These are phyloP conservation scores for Phaeophleospora eucalypticola DNA, from an alignment of 2,329 filamentous ascomycete species.

Conservation along the genomic window DNA sequence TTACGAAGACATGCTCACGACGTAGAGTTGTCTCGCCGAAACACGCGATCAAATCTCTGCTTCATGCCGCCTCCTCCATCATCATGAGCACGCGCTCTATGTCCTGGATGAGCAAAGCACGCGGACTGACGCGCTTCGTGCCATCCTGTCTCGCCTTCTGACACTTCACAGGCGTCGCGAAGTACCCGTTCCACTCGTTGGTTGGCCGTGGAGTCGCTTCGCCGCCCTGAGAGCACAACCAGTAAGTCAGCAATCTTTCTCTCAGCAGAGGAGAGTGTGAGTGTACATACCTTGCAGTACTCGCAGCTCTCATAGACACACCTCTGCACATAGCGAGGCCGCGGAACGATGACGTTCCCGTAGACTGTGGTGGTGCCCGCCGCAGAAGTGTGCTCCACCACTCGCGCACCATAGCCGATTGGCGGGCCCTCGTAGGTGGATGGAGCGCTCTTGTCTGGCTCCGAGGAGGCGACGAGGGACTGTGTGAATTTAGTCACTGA, in stretches of 20 bases:
- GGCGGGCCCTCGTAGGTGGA: slow-evolving; percentile 7
- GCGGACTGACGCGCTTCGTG: neutral
- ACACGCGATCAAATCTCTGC: too few species aligned
- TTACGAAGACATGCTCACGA: too few species aligned
- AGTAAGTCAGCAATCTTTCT: neutral
- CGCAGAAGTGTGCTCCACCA: slow-evolving; percentile 1
- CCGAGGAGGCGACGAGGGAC: slow-evolving; percentile 1
- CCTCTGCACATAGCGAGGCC: neutral
- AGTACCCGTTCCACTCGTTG: too few species aligned
- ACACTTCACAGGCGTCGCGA: too few species aligned
- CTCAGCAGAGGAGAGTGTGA: neutral
- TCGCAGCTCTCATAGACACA: neutral
- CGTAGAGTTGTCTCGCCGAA: too few species aligned
- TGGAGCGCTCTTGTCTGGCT: slow-evolving; percentile 1
- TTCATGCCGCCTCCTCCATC: too few species aligned
- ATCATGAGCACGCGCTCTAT: neutral
- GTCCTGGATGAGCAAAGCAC: neutral
- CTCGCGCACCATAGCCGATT: slow-evolving; percentile 7
- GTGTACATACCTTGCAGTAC: neutral
- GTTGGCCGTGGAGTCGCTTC: neutral
- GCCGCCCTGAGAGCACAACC: neutral
- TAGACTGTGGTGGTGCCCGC: neutral
- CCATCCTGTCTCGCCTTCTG: neutral
- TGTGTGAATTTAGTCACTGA: neutral
- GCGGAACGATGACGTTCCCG: slow-evolving; percentile 1